Conservation (phyloP, 2,329 filamentous ascomycete species). For the Fusarium napiforme region DNA sequence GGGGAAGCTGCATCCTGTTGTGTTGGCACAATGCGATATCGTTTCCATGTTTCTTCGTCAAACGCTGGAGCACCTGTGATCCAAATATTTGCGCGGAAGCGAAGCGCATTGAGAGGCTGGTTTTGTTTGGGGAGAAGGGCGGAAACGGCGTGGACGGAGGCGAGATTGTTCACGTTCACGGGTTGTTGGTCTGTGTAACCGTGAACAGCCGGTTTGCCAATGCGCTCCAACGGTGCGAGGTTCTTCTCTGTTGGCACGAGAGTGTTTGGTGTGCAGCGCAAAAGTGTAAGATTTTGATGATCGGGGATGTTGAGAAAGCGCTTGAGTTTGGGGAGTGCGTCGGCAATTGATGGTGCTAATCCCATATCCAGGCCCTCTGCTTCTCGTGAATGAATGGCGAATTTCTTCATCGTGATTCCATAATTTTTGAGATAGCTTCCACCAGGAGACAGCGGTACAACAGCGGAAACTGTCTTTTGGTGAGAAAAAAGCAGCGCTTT, state of each 20-base stretch:
- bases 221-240: slow-evolving; percentile 22
- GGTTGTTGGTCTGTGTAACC: slow-evolving; percentile 39
- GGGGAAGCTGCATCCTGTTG: background rate
- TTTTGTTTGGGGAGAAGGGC: slow-evolving; percentile 17
- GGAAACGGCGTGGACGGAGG: slow-evolving; percentile 31
- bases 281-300: slow-evolving; percentile 18
- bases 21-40: slow-evolving; percentile 9
- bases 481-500: accelerated
- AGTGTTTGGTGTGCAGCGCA: slow-evolving; percentile 16
- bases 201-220: slow-evolving; percentile 27
- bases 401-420: slow-evolving; percentile 1
- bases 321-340: slow-evolving; percentile 18
- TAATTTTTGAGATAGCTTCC: background rate
- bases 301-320: slow-evolving; percentile 20
- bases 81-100: slow-evolving; percentile 35
- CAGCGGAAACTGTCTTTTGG: background rate
- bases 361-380: slow-evolving; percentile 24
- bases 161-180: slow-evolving; percentile 30
- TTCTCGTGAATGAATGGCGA: slow-evolving; percentile 22
- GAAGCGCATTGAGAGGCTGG: slow-evolving; percentile 33
- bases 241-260: slow-evolving; percentile 26
- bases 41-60: slow-evolving; percentile 33
- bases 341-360: background rate
- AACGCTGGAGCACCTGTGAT: slow-evolving; percentile 27
- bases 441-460: background rate